A percentile compares a stretch with the other conserved stretches of the same genome.
Conservation (phyloP, 306 rosid genomes). For the Gastrolobium villosum region DNA sequence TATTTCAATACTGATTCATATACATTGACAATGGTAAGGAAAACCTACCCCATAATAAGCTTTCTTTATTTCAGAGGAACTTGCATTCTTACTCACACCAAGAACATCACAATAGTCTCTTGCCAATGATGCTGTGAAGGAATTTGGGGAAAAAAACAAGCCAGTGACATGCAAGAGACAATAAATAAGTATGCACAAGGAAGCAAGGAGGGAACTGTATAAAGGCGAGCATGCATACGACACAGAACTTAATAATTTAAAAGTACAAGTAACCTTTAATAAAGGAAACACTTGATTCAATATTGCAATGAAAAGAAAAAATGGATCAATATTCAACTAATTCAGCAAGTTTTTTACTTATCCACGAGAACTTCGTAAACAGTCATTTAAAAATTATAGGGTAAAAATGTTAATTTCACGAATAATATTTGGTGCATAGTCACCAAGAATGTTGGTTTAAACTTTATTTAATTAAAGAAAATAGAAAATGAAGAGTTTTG, state of each 20-base stretch:
- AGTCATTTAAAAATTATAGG: neutral
- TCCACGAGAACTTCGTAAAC: neutral
- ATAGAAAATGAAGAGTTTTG: too few species aligned
- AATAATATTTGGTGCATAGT: constrained; percentile 58
- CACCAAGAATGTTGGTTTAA: too few species aligned
- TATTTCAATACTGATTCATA: neutral
- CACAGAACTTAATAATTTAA: constrained; percentile 22
- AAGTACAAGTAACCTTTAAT: neutral
- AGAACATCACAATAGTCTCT: constrained; percentile 87
- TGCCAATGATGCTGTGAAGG: constrained; percentile 69
- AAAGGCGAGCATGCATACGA: neutral
- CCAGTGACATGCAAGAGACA: constrained; percentile 10
- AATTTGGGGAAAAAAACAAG: constrained; percentile 22
- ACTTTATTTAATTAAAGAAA: too few species aligned
- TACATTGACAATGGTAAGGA: neutral
- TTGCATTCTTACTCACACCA: constrained; percentile 89
- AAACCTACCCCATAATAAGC: constrained; percentile 95
- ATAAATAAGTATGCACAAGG: constrained; percentile 8
- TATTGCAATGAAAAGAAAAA: constrained; percentile 22
- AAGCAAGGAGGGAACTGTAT: neutral
- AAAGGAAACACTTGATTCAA: neutral
- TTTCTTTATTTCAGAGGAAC: constrained; percentile 91
- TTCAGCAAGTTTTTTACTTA: neutral
- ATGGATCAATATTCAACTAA: neutral
- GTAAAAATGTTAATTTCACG: constrained; percentile 1